A percentile compares a stretch with the other conserved stretches of the same genome.
Evolutionary conservation across 495 filamentous ascomycete species (phyloP).

Genomic region (Astrothelium macrocarpum): DNA sequence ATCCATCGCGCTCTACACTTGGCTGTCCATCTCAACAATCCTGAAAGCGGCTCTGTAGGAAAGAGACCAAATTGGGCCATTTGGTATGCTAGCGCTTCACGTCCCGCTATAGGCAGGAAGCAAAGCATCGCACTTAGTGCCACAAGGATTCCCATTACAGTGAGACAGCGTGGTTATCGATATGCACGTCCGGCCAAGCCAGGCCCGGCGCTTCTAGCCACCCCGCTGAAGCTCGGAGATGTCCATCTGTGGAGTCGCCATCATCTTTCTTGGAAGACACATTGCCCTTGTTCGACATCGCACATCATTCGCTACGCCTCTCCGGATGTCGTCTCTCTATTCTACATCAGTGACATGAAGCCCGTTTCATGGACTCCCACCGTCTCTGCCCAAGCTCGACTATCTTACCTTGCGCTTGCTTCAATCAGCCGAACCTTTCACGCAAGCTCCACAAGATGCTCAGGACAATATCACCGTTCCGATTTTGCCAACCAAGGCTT

Average conservation of each 20-base stretch:
- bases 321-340: neutral
- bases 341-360: neutral
- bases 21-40: neutral
- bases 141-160: no score
- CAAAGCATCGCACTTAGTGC: no score
- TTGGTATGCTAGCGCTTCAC: no score
- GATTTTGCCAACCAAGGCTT: slow-evolving; percentile 59
- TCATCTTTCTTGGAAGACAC: neutral
- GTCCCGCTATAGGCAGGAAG: no score
- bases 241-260: neutral
- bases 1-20: neutral
- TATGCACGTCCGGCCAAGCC: neutral
- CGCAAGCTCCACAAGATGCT: slow-evolving; percentile 1
- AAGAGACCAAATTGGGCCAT: no score
- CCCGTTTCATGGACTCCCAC: neutral
- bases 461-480: slow-evolving; percentile 44
- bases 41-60: neutral
- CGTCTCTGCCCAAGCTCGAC: slow-evolving; percentile 26
- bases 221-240: neutral
- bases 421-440: slow-evolving; percentile 23
- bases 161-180: neutral
- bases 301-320: no score
- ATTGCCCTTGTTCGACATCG: no score
- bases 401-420: slow-evolving; percentile 35
- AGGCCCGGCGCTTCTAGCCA: neutral